Evolutionary conservation across 2,329 filamentous ascomycete genomes (phyloP).

Genomic region (Mariannaea sp.): DNA sequence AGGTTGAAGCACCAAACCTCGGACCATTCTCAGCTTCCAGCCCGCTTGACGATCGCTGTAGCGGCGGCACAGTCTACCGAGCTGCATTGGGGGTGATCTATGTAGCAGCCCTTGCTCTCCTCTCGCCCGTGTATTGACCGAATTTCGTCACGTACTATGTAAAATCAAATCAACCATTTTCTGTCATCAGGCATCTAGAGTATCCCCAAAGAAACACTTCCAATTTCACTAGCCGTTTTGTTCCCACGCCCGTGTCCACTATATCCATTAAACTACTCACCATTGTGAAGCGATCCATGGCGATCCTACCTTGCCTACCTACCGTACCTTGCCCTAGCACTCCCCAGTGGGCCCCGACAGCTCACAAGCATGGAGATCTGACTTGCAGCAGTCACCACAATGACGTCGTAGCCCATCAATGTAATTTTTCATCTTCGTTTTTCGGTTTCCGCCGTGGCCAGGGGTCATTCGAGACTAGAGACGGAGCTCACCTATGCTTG

Average conservation of each 20-base stretch:
- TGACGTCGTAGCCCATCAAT: constrained; percentile 10
- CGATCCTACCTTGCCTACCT: too few species aligned
- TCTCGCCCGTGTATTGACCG: too few species aligned
- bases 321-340: constrained; percentile 4
- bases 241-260: background rate
- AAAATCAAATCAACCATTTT: too few species aligned
- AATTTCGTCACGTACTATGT: too few species aligned
- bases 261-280: background rate
- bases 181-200: too few species aligned
- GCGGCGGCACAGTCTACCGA: background rate
- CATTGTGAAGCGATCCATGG: constrained; percentile 9
- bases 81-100: too few species aligned
- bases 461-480: background rate
- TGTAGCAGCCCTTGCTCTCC: too few species aligned
- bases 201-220: too few species aligned
- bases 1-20: background rate
- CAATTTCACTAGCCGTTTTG: too few species aligned
- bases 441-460: background rate
- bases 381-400: constrained; percentile 20
- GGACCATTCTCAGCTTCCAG: background rate
- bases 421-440: background rate
- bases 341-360: constrained; percentile 1
- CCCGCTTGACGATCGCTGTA: background rate
- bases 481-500: background rate
- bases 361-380: constrained; percentile 6